Base-by-base conservation (phyloP, 768 basidiomycete genomes). In the Cyclocybe cylindracea region DNA sequence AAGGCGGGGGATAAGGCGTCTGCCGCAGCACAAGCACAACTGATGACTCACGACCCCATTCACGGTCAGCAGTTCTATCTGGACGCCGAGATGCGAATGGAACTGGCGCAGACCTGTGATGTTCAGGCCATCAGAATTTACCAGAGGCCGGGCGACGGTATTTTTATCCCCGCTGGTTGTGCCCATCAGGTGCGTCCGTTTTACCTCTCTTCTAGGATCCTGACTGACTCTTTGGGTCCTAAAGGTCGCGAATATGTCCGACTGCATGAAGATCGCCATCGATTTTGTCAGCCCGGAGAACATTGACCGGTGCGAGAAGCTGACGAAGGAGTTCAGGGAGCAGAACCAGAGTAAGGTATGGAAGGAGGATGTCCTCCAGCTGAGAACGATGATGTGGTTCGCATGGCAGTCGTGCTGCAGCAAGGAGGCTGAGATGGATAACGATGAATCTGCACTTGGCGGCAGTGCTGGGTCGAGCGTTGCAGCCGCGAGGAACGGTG, bases 271-370 rank as follows among this genome's bases (percentile, higher is more conserved):
- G 72, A 91, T 97, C 46, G 94, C 95, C 29, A 80, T 89, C 61
- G 95, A 98, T 70, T 98, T 94, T 68, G 93, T 97, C 57, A 91
- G 89, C 76, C 88, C 94, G 39, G 91, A 97, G 74, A 97, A 96
- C 65, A 86, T 98, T 36, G 75, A 72, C 43, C 82, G 92, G 33
- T 98, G 95, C 68, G 91, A 91, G 69, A 77, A 78, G 66, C 78
- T 98, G 49, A 94, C 91, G 54, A 76, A 78, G 58, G 94, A 98
- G 71, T 97, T 97, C 71, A 80, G 94, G 52, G 84, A 86, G 64
- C 91, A 95, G 71, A 96, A 96, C 63, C 85, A 87, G 66, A 81
- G 82, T 45, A 85, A 85, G 76, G 86, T 80, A 39, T 98, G 95
- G 95, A 94, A 95, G 69, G 89, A 93, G 66, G 95, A 98, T 64